Conservation (phyloP, 257 asterid species). For the Ocimum tenuiflorum region DNA sequence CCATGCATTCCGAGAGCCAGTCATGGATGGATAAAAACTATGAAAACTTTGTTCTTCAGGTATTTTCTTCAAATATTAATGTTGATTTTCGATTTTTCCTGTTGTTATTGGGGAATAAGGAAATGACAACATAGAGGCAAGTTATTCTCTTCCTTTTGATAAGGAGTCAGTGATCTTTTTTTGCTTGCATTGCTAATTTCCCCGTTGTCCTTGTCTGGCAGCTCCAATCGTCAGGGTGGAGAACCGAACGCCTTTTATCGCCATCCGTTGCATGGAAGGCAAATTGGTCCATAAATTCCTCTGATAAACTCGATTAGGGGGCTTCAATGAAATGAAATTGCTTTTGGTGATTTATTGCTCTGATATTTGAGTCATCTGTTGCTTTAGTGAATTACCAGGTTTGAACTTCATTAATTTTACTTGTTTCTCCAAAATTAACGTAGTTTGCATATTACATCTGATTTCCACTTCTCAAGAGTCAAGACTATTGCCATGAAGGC, state of each 20-base stretch:
- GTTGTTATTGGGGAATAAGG: background rate
- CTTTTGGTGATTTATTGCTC: too few relatives aligned
- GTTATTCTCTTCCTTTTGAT: background rate
- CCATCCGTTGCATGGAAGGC: conserved; percentile 92
- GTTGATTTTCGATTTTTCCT: background rate
- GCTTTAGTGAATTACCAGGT: background rate
- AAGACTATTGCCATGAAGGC: too few relatives aligned
- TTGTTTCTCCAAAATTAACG: background rate
- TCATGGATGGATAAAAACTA: conserved; percentile 77
- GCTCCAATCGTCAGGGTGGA: conserved; percentile 81
- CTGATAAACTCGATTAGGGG: conserved; percentile 50
- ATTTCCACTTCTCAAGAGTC: too few relatives aligned
- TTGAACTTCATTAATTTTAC: background rate
- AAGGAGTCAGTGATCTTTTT: too few relatives aligned
- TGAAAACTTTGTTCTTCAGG: conserved; percentile 49
- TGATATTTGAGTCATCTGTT: too few relatives aligned
- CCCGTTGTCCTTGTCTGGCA: conserved; percentile 27
- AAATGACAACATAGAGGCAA: background rate
- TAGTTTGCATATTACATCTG: background rate
- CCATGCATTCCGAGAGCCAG: conserved; percentile 51
- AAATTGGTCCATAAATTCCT: conserved; percentile 47
- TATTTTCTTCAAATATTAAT: conserved; percentile 17
- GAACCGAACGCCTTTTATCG: conserved; percentile 74
- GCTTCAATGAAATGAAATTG: conserved; percentile 10
- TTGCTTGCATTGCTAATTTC: background rate